A percentile compares a stretch with the other conserved stretches of the same genome.
Evolutionary conservation across 352 stramenopile genomes (phyloP).

Genomic region (Phytophthora chlamydospora): DNA sequence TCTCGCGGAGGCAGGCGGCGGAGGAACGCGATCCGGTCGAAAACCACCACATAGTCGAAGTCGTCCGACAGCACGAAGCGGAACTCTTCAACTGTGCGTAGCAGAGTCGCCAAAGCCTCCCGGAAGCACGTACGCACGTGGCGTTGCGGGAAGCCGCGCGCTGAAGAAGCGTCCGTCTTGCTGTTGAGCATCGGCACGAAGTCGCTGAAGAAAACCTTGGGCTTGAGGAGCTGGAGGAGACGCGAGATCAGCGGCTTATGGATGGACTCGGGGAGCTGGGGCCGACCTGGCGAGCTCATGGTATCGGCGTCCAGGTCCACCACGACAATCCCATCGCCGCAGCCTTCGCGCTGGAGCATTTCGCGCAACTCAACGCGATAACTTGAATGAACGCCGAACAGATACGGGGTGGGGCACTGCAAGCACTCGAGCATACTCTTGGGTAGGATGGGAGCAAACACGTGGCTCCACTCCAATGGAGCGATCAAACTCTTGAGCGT

Average conservation of each 20-base stretch:
- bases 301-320: conserved; percentile 76
- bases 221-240: conserved; percentile 72
- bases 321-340: conserved; percentile 71
- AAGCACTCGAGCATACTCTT: conserved; percentile 84
- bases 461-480: conserved; percentile 86
- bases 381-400: conserved; percentile 87
- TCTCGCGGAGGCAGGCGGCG: conserved; percentile 56
- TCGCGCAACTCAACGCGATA: conserved; percentile 71
- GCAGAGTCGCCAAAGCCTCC: conserved; percentile 51
- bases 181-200: conserved; percentile 67
- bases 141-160: conserved; percentile 55
- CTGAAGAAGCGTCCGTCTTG: conserved; percentile 31
- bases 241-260: conserved; percentile 48
- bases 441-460: conserved; percentile 84
- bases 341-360: conserved; percentile 79
- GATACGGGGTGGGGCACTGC: conserved; percentile 83
- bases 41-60: conserved; percentile 88
- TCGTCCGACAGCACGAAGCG: conserved; percentile 88
- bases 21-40: conserved; percentile 79
- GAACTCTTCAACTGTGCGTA: conserved; percentile 74
- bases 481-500: conserved; percentile 79
- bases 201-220: conserved; percentile 80
- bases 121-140: conserved; percentile 70
- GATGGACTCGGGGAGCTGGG: conserved; percentile 53
- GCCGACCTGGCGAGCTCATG: conserved; percentile 47